Percentiles rank a stretch among this genome's conserved stretches.
Conservation (phyloP, 2,329 filamentous ascomycete species). For the Aspergillus fischeri region DNA sequence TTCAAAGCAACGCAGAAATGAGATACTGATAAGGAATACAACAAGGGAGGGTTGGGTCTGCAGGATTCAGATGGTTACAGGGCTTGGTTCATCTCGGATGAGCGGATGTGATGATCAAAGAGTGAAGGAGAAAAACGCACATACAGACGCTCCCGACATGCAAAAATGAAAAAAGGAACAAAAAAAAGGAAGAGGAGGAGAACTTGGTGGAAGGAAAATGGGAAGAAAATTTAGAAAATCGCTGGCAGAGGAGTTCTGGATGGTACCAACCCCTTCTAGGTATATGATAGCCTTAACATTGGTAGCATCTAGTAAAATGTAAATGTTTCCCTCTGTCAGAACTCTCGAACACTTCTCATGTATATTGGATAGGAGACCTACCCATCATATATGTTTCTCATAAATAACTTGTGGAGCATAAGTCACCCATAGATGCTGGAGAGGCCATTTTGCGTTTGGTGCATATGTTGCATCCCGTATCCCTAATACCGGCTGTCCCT, state of each 20-base stretch:
- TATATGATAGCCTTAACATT: constrained; percentile 1
- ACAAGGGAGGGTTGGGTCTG: neutral
- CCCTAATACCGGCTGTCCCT: neutral
- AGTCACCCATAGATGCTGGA: neutral
- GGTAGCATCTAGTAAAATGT: constrained; percentile 28
- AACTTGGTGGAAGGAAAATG: constrained; percentile 7
- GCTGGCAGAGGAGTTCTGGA: constrained; percentile 22
- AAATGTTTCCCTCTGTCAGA: constrained; percentile 21
- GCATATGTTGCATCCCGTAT: neutral
- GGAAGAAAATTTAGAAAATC: constrained; percentile 4
- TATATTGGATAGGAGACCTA: neutral
- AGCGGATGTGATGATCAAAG: neutral
- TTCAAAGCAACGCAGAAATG: neutral
- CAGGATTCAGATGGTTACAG: neutral
- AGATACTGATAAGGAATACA: neutral
- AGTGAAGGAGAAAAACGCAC: neutral
- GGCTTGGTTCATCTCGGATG: neutral
- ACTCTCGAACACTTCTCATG: neutral
- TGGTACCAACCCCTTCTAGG: constrained; percentile 6
- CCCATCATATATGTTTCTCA: neutral
- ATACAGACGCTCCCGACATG: neutral
- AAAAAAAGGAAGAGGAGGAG: constrained; percentile 4
- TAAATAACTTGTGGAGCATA: neutral
- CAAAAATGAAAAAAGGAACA: constrained; percentile 8
- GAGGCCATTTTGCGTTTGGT: neutral